A percentile compares a stretch with the other conserved stretches of the same genome.
Conservation (phyloP, 305 asterid genomes). For the Fraxinus sp. region DNA sequence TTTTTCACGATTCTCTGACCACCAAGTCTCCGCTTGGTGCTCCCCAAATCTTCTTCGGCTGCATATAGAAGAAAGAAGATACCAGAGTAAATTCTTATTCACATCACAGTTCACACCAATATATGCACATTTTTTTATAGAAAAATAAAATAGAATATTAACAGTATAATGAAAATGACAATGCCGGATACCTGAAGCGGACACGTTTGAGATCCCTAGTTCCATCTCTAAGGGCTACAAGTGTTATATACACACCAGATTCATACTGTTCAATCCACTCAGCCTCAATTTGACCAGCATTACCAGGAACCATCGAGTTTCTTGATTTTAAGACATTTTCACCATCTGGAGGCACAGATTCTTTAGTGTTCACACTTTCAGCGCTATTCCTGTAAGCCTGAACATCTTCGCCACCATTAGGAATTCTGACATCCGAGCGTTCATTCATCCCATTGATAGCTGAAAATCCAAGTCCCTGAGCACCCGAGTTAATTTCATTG, state of each 20-base stretch:
- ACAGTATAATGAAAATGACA: background rate
- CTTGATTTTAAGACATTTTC: constrained; percentile 53
- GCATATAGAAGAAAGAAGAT: constrained; percentile 23
- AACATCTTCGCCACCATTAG: constrained; percentile 44
- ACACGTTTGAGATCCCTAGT: constrained; percentile 95
- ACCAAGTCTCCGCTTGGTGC: constrained; percentile 99
- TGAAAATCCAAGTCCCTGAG: constrained; percentile 38
- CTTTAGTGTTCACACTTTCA: constrained; percentile 46
- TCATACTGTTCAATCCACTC: constrained; percentile 96
- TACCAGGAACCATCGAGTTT: constrained; percentile 44
- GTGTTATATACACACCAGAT: constrained; percentile 88
- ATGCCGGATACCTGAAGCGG: constrained; percentile 75
- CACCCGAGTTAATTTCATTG: constrained; percentile 37
- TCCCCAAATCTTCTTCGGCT: constrained; percentile 97
- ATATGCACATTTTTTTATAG: background rate
- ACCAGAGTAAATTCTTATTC: background rate
- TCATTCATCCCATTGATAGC: constrained; percentile 43
- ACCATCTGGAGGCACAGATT: constrained; percentile 45
- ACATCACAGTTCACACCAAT: background rate
- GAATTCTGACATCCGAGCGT: constrained; percentile 54
- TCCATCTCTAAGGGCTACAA: constrained; percentile 84
- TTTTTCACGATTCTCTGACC: constrained; percentile 95
- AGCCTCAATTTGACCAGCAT: constrained; percentile 69
- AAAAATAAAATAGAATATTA: background rate
- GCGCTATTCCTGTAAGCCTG: constrained; percentile 47